Conservation (phyloP, 192 early-diverging fungal species). For the Geranomyces michiganensis region DNA sequence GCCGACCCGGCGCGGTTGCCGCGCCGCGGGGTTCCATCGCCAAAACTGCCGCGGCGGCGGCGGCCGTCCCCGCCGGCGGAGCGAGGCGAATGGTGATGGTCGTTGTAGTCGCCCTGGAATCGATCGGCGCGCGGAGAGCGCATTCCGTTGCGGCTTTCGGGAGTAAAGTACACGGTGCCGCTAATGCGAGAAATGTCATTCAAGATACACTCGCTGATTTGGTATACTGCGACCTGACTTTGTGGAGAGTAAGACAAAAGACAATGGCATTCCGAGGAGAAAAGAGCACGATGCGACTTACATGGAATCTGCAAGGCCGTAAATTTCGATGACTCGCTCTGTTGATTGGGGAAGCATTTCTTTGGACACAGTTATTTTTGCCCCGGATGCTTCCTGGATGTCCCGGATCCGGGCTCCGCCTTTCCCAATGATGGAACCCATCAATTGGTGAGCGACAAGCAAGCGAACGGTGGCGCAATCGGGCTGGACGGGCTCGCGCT, state of each 20-base stretch:
- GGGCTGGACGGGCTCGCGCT: slow-evolving; percentile 47
- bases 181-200: slow-evolving; percentile 24
- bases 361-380: slow-evolving; percentile 87
- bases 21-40: slow-evolving; percentile 7
- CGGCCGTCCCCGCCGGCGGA: slow-evolving; percentile 4
- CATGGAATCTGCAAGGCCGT: slow-evolving; percentile 82
- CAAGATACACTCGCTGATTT: slow-evolving; percentile 41
- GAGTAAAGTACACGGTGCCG: slow-evolving; percentile 26
- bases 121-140: slow-evolving; percentile 9
- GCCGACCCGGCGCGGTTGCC: slow-evolving; percentile 1
- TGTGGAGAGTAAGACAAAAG: not conserved
- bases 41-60: slow-evolving; percentile 16
- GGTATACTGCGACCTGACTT: slow-evolving; percentile 68
- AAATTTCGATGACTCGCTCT: slow-evolving; percentile 89
- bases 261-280: not conserved
- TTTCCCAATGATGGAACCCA: slow-evolving; percentile 85
- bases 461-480: slow-evolving; percentile 73
- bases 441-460: slow-evolving; percentile 88
- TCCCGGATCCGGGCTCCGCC: slow-evolving; percentile 90
- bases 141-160: slow-evolving; percentile 24
- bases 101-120: slow-evolving; percentile 10
- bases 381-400: slow-evolving; percentile 91
- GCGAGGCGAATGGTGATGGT: slow-evolving; percentile 9
- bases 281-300: not conserved
- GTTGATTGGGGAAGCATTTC: slow-evolving; percentile 94